Percentiles rank a stretch among this genome's conserved stretches.
Evolutionary conservation across 2,329 filamentous ascomycete genomes (phyloP).

Genomic region (Proliferodiscus dingleyae): DNA sequence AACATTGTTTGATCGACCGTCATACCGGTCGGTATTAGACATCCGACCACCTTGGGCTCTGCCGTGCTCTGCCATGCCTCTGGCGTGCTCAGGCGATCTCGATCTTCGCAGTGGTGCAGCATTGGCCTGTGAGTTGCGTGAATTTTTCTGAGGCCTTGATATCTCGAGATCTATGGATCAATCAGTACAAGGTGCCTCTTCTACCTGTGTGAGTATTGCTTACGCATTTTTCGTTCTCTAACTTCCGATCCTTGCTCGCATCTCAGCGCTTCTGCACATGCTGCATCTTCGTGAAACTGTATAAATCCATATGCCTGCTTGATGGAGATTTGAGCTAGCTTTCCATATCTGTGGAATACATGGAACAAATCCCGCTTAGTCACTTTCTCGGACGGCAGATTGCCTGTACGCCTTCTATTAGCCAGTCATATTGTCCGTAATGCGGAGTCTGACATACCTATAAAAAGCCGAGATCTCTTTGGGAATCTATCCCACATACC

Average conservation of each 20-base stretch:
- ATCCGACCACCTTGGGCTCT: slow-evolving; percentile 29
- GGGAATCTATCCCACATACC: slow-evolving; percentile 80
- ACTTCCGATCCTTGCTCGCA: slow-evolving; percentile 76
- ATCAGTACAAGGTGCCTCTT: slow-evolving; percentile 32
- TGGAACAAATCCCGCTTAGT: slow-evolving; percentile 93
- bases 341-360: slow-evolving; percentile 79
- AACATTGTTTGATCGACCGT: slow-evolving; percentile 27
- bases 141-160: slow-evolving; percentile 81
- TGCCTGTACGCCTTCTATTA: slow-evolving; percentile 53
- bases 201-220: slow-evolving; percentile 34
- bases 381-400: slow-evolving; percentile 86
- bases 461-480: slow-evolving; percentile 71
- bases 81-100: slow-evolving; percentile 56
- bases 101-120: slow-evolving; percentile 42
- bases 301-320: slow-evolving; percentile 97
- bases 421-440: not conserved
- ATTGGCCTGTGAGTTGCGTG: slow-evolving; percentile 45
- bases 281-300: slow-evolving; percentile 74
- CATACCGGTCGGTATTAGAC: slow-evolving; percentile 37
- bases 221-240: slow-evolving; percentile 89
- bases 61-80: slow-evolving; percentile 34
- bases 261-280: slow-evolving; percentile 71
- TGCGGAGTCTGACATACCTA: slow-evolving; percentile 54
- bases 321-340: slow-evolving; percentile 88
- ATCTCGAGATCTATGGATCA: slow-evolving; percentile 69